Conservation (phyloP, 2,329 filamentous ascomycete species). For the Huntiella bhutanensis region DNA sequence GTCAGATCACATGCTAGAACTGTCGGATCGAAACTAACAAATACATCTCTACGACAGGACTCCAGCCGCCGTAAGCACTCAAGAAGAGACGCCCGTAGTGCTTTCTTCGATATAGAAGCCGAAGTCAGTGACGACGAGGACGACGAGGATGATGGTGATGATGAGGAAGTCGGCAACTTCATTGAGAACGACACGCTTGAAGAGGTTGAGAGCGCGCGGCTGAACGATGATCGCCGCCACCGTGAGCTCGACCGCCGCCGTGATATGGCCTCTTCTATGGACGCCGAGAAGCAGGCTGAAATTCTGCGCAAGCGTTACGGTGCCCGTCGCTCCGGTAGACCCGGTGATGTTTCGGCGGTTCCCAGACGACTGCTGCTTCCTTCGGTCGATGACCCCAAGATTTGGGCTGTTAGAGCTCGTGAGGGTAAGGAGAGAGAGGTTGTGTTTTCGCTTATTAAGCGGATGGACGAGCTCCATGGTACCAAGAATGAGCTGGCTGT, state of each 20-base stretch:
- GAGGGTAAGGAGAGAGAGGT: slow-evolving; percentile 91
- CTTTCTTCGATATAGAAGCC: slow-evolving; percentile 94
- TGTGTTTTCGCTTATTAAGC: slow-evolving; percentile 71
- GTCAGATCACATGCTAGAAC: neutral
- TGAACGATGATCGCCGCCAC: slow-evolving; percentile 81
- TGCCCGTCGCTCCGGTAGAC: slow-evolving; percentile 47
- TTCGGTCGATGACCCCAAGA: slow-evolving; percentile 85
- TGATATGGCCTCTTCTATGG: slow-evolving; percentile 70
- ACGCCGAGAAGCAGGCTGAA: slow-evolving; percentile 84
- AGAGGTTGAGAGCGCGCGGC: slow-evolving; percentile 62
- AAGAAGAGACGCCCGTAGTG: slow-evolving; percentile 53
- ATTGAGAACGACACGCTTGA: slow-evolving; percentile 82
- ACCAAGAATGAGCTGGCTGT: slow-evolving; percentile 70
- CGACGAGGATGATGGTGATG: slow-evolving; percentile 77
- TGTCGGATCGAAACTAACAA: neutral
- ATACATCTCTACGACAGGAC: slow-evolving; percentile 20
- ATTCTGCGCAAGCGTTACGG: slow-evolving; percentile 77
- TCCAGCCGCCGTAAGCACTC: slow-evolving; percentile 54
- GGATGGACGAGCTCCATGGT: slow-evolving; percentile 59
- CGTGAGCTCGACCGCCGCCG: slow-evolving; percentile 84
- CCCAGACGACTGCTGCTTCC: slow-evolving; percentile 76
- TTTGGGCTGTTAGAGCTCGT: slow-evolving; percentile 86
- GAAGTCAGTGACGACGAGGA: slow-evolving; percentile 88
- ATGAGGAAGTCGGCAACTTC: slow-evolving; percentile 64
- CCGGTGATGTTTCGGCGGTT: slow-evolving; percentile 55